Conservation (phyloP, 2,329 filamentous ascomycete genomes). For the Monilinia fructigena region DNA sequence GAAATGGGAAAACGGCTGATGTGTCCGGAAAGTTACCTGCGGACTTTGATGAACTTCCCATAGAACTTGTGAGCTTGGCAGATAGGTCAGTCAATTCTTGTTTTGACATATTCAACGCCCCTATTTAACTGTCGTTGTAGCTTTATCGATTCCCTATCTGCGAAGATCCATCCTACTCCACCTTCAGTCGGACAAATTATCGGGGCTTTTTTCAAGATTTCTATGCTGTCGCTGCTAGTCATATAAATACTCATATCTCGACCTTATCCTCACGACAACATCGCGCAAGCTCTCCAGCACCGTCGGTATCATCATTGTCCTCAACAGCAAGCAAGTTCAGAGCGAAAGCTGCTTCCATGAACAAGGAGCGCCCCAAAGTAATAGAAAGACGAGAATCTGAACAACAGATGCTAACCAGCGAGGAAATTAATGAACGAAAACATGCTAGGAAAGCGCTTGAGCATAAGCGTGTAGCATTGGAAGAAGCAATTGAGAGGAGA, state of each 20-base stretch:
- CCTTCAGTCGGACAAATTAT: constrained; percentile 80
- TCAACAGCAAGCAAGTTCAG: constrained; percentile 57
- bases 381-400: constrained; percentile 45
- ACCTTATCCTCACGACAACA: constrained; percentile 73
- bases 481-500: constrained; percentile 87
- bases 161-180: constrained; percentile 81
- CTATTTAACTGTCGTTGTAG: constrained; percentile 45
- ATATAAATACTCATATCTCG: constrained; percentile 84
- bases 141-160: constrained; percentile 86
- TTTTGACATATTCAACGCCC: not conserved
- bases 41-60: constrained; percentile 84
- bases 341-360: constrained; percentile 54
- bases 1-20: constrained; percentile 29
- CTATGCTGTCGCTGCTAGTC: constrained; percentile 74
- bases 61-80: constrained; percentile 85
- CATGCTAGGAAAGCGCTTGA: constrained; percentile 76
- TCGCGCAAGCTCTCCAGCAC: constrained; percentile 60
- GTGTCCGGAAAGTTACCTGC: constrained; percentile 34
- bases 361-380: constrained; percentile 51
- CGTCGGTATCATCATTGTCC: constrained; percentile 54
- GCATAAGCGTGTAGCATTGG: constrained; percentile 70
- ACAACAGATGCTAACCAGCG: constrained; percentile 87
- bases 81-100: constrained; percentile 62
- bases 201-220: constrained; percentile 90
- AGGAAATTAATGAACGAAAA: constrained; percentile 79